These are phyloP conservation scores for Cicer pinnatifidum DNA, from an alignment of 306 rosid genomes.

Conservation along the genomic window DNA sequence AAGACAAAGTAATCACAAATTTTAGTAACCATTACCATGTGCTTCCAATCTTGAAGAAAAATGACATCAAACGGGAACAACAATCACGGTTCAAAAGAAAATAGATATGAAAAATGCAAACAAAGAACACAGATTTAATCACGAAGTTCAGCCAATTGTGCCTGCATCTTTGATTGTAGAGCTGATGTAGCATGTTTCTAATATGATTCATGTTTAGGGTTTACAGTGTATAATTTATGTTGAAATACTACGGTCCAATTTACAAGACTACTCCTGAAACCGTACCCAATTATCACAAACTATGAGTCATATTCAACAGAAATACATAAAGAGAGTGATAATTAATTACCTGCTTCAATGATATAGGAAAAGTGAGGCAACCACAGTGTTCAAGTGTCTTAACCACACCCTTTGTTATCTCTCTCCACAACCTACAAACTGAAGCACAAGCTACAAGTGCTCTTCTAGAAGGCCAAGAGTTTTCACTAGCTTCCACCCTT, in stretches of 20 bases:
- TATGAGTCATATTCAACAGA: background rate
- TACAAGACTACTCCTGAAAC: no score
- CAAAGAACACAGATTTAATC: no score
- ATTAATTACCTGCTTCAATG: constrained; percentile 76
- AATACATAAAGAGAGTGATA: background rate
- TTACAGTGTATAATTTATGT: no score
- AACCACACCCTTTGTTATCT: constrained; percentile 71
- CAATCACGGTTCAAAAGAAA: no score
- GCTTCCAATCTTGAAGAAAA: constrained; percentile 16
- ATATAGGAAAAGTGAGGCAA: constrained; percentile 80
- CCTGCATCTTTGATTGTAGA: no score
- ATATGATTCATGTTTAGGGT: no score
- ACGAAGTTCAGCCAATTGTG: no score
- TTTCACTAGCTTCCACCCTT: constrained; percentile 78
- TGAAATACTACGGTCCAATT: no score
- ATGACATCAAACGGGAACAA: background rate
- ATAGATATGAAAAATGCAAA: no score
- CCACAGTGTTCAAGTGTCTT: constrained; percentile 88
- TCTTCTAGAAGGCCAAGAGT: constrained; percentile 83
- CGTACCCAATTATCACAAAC: no score
- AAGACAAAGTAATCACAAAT: constrained; percentile 28
- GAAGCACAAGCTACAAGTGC: constrained; percentile 85
- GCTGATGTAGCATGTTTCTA: no score
- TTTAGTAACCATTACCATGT: constrained; percentile 17
- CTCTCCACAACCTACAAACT: constrained; percentile 86